Evolutionary conservation across 768 basidiomycete species (phyloP).

Genomic region (Termitomyces sp.): DNA sequence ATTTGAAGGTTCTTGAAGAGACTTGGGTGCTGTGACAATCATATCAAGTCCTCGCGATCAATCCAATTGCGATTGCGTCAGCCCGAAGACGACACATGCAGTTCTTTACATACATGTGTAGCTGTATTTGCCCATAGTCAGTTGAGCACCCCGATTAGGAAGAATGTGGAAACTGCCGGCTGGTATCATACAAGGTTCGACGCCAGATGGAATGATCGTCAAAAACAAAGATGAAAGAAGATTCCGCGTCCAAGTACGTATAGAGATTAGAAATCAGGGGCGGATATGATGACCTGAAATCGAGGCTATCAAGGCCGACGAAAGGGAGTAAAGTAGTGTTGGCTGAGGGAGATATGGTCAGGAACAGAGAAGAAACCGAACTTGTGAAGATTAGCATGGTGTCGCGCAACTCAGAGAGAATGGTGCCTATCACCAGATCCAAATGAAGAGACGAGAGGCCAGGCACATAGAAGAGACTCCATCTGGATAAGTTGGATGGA

Average conservation of each 20-base stretch:
- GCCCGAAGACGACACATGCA: neutral
- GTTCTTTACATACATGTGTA: slow-evolving; percentile 9
- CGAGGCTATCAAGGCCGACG: neutral
- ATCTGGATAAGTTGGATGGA: slow-evolving; percentile 1
- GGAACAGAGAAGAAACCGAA: slow-evolving; percentile 7
- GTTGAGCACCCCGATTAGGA: neutral
- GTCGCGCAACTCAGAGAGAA: neutral
- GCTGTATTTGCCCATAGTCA: neutral
- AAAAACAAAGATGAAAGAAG: neutral
- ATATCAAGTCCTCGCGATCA: slow-evolving; percentile 3
- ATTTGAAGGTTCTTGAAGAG: neutral
- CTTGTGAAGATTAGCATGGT: slow-evolving; percentile 15
- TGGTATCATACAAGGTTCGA: neutral
- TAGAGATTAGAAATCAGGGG: neutral
- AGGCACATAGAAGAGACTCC: slow-evolving; percentile 5
- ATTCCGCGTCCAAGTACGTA: neutral
- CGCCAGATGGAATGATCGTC: neutral
- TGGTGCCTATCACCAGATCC: slow-evolving; percentile 19
- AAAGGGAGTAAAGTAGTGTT: too few species aligned
- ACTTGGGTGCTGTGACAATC: slow-evolving; percentile 1
- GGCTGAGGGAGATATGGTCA: neutral
- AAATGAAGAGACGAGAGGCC: slow-evolving; percentile 6
- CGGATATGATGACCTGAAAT: neutral
- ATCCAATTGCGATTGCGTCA: neutral
- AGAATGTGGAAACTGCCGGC: neutral